Base-by-base conservation (phyloP, 2,329 filamentous ascomycete genomes). In the Botrytis hyacinthi region DNA sequence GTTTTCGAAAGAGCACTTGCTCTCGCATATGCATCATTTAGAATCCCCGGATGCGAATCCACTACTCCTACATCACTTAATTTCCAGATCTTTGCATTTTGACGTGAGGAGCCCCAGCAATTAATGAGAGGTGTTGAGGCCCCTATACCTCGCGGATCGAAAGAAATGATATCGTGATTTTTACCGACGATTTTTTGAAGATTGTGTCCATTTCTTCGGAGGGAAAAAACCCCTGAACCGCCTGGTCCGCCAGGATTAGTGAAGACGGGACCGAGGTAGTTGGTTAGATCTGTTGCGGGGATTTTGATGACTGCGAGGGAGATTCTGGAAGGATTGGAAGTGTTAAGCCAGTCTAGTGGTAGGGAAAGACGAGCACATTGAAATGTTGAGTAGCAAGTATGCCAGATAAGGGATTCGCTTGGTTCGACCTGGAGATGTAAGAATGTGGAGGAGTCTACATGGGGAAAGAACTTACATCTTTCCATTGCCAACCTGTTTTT, bases 151-250 rank as follows among this genome's bases (percentile, higher is more conserved):
- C 86, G 82, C 1, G 86, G 86, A 69, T 88, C 86, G 70, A 86
- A 87, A 60, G 84, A 83, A 73, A 88, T 83, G 2, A 88, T 81
- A 66, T 88, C 86, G 78, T 86, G 82, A 74, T 86, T 85, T 26
- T 26, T 42, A 9, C 69, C 86, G 0, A 86, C 82, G 37, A 87
- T 83, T 5, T 81, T 81, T 75, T 87, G 86, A 5, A 75, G 72
- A 79, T 74, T 26, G 77, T 77, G 4, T 81, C 83, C 22, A 77
- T 78, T 67, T 70, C 51, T 66, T 62, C 74, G 73, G 14, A 77
- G 48, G 40, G 72, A 75, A 61, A 54, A 77, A 8, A 75, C 77
- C 5, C 85, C 86, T 3, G 85, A 86, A 1, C 85, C 86, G 10
- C 86, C 86, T 14, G 86, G 86, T 0, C 86, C 85, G 12, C 77